Conservation (phyloP, 352 stramenopile genomes). For the Pythium phragmiticola region DNA sequence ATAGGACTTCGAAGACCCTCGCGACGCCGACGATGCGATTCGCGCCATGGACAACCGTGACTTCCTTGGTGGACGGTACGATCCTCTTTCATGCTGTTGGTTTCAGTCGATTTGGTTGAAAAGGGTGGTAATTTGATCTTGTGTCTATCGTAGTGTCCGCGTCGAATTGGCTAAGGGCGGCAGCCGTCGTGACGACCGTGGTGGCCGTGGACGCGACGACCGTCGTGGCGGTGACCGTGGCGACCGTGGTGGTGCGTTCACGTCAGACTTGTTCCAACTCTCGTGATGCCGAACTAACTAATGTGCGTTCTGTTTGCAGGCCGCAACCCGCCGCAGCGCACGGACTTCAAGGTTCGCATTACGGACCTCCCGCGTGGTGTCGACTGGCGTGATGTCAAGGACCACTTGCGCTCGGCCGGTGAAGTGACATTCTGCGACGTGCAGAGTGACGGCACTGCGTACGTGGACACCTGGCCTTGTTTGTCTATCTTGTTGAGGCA, state of each 20-base stretch:
- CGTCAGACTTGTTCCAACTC: not conserved
- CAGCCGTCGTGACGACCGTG: conserved; percentile 55
- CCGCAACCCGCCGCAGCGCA: conserved; percentile 73
- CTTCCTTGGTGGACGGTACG: conserved; percentile 81
- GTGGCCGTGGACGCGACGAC: conserved; percentile 36
- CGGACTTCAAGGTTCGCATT: conserved; percentile 73
- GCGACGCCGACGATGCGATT: conserved; percentile 85
- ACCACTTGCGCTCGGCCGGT: conserved; percentile 78
- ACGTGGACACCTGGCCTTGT: conserved; percentile 25
- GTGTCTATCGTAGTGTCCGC: conserved; percentile 50
- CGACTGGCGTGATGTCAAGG: conserved; percentile 88
- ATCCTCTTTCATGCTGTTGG: not conserved
- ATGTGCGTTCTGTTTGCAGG: conserved; percentile 17
- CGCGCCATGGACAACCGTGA: conserved; percentile 84
- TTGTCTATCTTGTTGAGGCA: not conserved
- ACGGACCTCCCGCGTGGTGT: conserved; percentile 74
- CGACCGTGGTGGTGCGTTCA: conserved; percentile 53
- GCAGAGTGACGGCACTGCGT: conserved; percentile 79
- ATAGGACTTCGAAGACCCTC: conserved; percentile 89
- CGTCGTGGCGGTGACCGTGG: conserved; percentile 47
- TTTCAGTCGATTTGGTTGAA: not conserved
- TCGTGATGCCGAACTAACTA: too few relatives aligned
- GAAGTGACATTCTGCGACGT: conserved; percentile 88
- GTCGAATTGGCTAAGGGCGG: conserved; percentile 80
- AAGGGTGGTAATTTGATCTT: not conserved